A percentile compares a stretch with the other conserved stretches of the same genome.
phyloP scores from a whole-genome alignment of 805 yeast genomes.

The Cyberlindnera japonica region DNA sequence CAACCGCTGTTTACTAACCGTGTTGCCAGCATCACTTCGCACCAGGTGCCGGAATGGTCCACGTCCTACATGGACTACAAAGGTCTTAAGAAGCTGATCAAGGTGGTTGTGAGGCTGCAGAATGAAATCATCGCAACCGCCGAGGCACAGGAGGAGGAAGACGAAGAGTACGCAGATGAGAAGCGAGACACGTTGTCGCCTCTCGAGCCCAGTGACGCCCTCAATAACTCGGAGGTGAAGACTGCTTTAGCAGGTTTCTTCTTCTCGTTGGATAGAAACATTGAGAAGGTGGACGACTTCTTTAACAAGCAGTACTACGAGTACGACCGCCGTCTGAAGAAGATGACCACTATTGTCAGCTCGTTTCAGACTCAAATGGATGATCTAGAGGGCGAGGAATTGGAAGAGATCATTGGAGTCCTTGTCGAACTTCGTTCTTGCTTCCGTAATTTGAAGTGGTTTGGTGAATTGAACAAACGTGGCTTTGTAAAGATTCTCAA shows the following conservation, averaged over 20 bases:
- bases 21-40: conserved; percentile 47
- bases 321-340: conserved; percentile 64
- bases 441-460: conserved; percentile 87
- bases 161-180: conserved; percentile 10
- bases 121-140: conserved; percentile 24
- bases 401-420: conserved; percentile 61
- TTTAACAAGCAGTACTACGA: conserved; percentile 71
- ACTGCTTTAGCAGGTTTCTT: conserved; percentile 62
- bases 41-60: conserved; percentile 92
- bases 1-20: background rate
- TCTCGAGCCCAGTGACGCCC: conserved; percentile 27
- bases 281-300: conserved; percentile 77
- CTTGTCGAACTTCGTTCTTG: conserved; percentile 72
- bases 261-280: conserved; percentile 72
- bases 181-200: conserved; percentile 4
- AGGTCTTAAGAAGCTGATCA: conserved; percentile 74
- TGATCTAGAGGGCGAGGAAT: conserved; percentile 45
- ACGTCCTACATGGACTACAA: conserved; percentile 82
- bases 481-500: conserved; percentile 87
- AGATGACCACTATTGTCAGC: conserved; percentile 35
- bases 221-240: conserved; percentile 41
- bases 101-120: conserved; percentile 50
- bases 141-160: conserved; percentile 20
- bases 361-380: conserved; percentile 35
- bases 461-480: conserved; percentile 84